Evolutionary conservation across 495 filamentous ascomycete genomes (phyloP), one percentile per base, ranked within the genome.

Genomic region (Bryoglossum gracile): DNA sequence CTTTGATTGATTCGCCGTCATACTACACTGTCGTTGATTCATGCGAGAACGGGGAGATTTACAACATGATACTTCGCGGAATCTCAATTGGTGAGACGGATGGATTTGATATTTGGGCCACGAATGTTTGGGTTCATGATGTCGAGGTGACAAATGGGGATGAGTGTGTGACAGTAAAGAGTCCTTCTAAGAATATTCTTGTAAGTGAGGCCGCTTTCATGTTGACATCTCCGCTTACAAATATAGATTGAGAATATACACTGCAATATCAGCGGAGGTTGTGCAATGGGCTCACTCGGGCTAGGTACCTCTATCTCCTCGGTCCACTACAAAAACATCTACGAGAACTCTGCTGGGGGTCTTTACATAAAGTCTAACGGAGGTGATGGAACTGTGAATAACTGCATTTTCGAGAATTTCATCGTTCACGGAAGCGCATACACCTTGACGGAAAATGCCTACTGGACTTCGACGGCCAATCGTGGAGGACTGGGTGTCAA

Each of bases 201-300:
- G n/a, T n/a, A n/a, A n/a, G n/a, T n/a, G n/a, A n/a, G n/a, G n/a
- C n/a, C n/a, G n/a, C n/a, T n/a, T n/a, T n/a, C n/a, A n/a, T n/a
- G n/a, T n/a, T n/a, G n/a, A n/a, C n/a, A n/a, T n/a, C n/a, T n/a
- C n/a, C n/a, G n/a, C n/a, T n/a, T n/a, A n/a, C n/a, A n/a, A n/a
- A n/a, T n/a, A n/a, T n/a, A n/a, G n/a, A 62, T 76, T 30, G 73
- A 78, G 50, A 68, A 67, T 43, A 72, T 79, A 38, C 76, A 73
- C 60, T 80, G 76, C 59, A 77, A 76, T 23, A n/a, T 24, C n/a
- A n/a, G 8, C 17, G 43, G 43, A 21, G 73, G 74, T 4, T 73
- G 71, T 54, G 71, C 68, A n/a, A 74, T 75, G 53, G 75, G 72
- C 26, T 77, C 70, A 10, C 61, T 77, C 3, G 51, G 58, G 19